Percentiles rank a stretch among this genome's conserved stretches.
phyloP scores from a whole-genome alignment of 768 basidiomycete genomes.

The Cubamyces sp. region DNA sequence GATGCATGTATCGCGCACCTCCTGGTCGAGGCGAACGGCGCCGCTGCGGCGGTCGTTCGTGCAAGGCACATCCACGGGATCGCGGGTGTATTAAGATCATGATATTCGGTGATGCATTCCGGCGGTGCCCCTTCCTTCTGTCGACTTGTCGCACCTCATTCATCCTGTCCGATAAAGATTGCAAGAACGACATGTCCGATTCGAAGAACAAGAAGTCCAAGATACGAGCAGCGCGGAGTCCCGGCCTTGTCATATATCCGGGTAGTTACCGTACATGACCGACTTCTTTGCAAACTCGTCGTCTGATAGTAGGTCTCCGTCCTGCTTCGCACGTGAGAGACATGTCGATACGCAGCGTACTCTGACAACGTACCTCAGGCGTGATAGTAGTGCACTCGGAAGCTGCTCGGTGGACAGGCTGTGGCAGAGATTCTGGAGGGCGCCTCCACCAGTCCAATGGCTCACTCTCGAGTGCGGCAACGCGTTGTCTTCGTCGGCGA shows the following conservation, averaged over 20 bases:
- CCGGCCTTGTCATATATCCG: neutral
- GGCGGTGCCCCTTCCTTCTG: too few species aligned
- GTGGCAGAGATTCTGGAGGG: neutral
- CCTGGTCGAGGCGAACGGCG: too few species aligned
- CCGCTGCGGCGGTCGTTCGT: too few species aligned
- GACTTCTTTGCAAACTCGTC: neutral
- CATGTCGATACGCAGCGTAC: too few species aligned
- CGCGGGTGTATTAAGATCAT: too few species aligned
- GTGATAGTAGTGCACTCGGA: neutral
- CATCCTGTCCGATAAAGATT: too few species aligned
- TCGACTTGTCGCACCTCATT: too few species aligned
- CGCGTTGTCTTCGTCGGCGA: neutral
- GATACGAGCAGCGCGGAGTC: neutral
- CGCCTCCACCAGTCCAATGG: slow-evolving; percentile 3
- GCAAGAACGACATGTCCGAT: too few species aligned
- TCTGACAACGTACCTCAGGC: neutral
- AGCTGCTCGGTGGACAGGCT: neutral
- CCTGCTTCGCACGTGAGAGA: neutral
- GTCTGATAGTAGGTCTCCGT: neutral
- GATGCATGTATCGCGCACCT: too few species aligned
- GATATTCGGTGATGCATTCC: too few species aligned
- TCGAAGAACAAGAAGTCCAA: too few species aligned
- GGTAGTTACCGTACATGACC: slow-evolving; percentile 2
- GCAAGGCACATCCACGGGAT: too few species aligned
- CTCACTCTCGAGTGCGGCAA: neutral